Evolutionary conservation across 441 rosid species (phyloP), one percentile per base, ranked within the genome.

Genomic region (Aleurites moluccanus): DNA sequence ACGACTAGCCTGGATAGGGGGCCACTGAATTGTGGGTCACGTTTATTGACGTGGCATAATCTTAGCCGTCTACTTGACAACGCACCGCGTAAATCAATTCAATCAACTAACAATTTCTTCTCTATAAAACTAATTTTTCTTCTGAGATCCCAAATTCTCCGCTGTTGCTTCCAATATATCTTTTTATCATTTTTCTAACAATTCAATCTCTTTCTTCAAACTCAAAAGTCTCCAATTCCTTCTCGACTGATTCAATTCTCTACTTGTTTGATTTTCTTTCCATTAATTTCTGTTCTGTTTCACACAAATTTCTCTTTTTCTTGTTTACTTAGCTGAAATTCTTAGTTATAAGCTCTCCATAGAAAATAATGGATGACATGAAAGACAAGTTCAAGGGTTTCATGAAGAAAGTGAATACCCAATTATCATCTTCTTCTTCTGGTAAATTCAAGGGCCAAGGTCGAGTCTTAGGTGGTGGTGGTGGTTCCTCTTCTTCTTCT

Each of bases 301-400:
- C 33, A 4, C 8, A 3, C 9, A 28, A 6, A 23, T 15, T 1
- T 4, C 1, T 35, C 40, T 0, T 38, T 38, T 38, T 38, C 40
- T 38, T 5, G 40, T 38, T 38, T 38, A 20, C 13, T 30, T 21
- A 10, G 44, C 53, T 10, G 44, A 50, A 60, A 14, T 44, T 60
- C 49, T 44, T 20, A 56, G 59, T 49, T 67, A 21, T 42, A 4
- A 2, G 14, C 55, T 25, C 3, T 38, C 44, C 38, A 28, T 21
- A n/a, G 20, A 30, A 35, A 59, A 76, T 57, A 71, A 94, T 94
- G 99, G 93, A 75, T 69, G 99, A 94, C 42, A 79, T 92, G 86
- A 94, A 90, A 77, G 98, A 84, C 74, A 91, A 95, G 80, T 82
- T 93, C 73, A 92, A 89, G 69, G 97, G 97, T 7, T 91, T 92